phyloP scores from a whole-genome alignment of 345 rosid species.

The Erodium maritimum region DNA sequence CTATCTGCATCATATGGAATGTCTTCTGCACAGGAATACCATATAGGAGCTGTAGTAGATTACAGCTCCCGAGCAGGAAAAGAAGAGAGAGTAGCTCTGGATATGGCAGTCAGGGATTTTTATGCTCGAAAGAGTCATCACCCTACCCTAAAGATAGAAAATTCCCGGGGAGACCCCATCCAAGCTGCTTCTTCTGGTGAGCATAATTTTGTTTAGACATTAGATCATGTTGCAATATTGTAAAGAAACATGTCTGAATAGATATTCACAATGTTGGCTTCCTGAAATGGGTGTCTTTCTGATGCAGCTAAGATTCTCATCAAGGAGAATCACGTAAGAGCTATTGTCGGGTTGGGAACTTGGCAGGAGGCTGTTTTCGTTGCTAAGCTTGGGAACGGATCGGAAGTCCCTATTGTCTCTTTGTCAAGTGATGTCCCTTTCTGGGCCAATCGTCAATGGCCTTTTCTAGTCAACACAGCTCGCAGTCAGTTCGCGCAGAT shows the following conservation, averaged over 20 bases:
- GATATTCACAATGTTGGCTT: background rate
- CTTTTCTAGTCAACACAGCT: slow-evolving; percentile 17
- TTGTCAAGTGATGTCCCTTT: slow-evolving; percentile 13
- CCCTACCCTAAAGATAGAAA: background rate
- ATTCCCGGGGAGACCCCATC: slow-evolving; percentile 15
- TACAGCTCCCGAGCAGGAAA: slow-evolving; percentile 12
- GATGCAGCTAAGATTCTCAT: slow-evolving; percentile 15
- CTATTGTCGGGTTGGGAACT: slow-evolving; percentile 13
- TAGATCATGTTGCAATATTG: too few species aligned
- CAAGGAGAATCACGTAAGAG: slow-evolving; percentile 9
- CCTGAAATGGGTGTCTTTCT: background rate
- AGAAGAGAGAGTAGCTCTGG: slow-evolving; percentile 15
- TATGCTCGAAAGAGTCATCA: background rate
- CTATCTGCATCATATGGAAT: background rate
- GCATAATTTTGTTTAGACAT: background rate
- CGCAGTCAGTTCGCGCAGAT: slow-evolving; percentile 11
- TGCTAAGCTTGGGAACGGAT: slow-evolving; percentile 14
- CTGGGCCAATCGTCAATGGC: slow-evolving; percentile 13
- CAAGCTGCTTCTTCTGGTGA: slow-evolving; percentile 18
- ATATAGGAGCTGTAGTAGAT: slow-evolving; percentile 15
- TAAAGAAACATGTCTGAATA: too few species aligned
- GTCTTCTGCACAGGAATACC: background rate
- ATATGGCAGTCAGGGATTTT: slow-evolving; percentile 14
- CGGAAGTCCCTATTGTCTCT: slow-evolving; percentile 14
- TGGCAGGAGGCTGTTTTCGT: slow-evolving; percentile 14